Evolutionary conservation across 345 rosid species (phyloP), one percentile per base, ranked within the genome.

Genomic region (Gossypium rotundifolium): DNA sequence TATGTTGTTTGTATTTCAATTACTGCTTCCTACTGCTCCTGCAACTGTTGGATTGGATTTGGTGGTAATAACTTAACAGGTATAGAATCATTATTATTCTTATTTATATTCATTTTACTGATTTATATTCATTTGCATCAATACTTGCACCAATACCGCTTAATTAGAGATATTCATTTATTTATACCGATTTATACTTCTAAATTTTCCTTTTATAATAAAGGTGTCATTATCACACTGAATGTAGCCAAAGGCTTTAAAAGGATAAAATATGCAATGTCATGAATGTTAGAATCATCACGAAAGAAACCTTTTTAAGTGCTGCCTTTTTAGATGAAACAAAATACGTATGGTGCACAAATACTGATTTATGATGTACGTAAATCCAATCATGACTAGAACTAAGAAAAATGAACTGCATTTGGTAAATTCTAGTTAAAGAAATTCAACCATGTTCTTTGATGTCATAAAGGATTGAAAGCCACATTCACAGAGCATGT

Each of bases 201-300:
- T n/a, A 16, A 8, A 4, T 22, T 59, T 67, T 27, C 25, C 23
- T 52, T 70, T 63, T 17, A 40, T 62, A 52, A 61, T 42, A 69
- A 44, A 70, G 63, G 17, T 33, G 70, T 70, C 27, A 74, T 74
- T 70, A 18, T 29, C 57, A 29, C n/a, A 29, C 42, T 40, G 78
- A 69, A 74, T 61, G 70, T 27, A 74, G 52, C 59, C 65, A 67
- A 60, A 49, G 59, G 27, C 70, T 51, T 73, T 38, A 40, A 48
- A 60, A 54, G 1, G 44, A 16, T 11, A 60, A 55, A 55, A 20
- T 12, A 55, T 20, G 13, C 60, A 57, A 23, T 22, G 33, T 4
- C 63, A 58, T 23, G 25, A 23, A 23, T 23, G 25, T 23, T 23
- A 23, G 25, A 23, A 23, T 23, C 25, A 23, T 23, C 25, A 23